These are phyloP conservation scores for Melaleuca alternifolia DNA, from an alignment of 345 rosid genomes.

Conservation along the genomic window DNA sequence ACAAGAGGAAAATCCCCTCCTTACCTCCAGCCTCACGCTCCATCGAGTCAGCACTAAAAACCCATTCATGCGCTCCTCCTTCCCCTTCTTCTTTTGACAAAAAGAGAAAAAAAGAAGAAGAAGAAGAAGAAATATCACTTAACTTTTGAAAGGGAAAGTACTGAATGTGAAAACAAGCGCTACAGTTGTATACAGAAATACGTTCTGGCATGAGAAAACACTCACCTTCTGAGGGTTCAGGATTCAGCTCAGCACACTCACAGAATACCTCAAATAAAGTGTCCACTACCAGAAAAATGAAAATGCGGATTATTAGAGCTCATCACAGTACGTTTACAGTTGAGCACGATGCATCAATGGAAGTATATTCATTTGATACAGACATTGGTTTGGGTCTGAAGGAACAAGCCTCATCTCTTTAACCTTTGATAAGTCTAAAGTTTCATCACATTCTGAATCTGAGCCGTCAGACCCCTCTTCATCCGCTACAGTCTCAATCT, in stretches of 20 bases:
- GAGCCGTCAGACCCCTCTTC: constrained; percentile 46
- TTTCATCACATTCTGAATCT: constrained; percentile 44
- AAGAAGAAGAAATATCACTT: not conserved
- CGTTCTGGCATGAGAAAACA: not conserved
- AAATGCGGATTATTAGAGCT: not conserved
- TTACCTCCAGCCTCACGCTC: constrained; percentile 42
- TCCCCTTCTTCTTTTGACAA: constrained; percentile 25
- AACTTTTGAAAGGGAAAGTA: not conserved
- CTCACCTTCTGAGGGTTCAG: constrained; percentile 78
- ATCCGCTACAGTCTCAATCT: constrained; percentile 73
- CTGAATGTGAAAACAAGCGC: not conserved
- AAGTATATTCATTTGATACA: not conserved
- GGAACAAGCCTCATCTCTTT: constrained; percentile 93
- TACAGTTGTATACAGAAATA: not conserved
- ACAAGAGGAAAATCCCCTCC: not conserved
- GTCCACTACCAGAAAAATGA: constrained; percentile 49
- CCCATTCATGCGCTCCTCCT: constrained; percentile 48
- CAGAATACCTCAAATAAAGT: constrained; percentile 73
- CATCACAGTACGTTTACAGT: not conserved
- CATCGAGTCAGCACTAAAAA: constrained; percentile 78
- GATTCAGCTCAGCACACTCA: constrained; percentile 91
- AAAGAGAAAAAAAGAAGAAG: not conserved
- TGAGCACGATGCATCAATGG: not conserved
- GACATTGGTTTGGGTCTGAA: constrained; percentile 76
- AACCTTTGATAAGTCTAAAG: constrained; percentile 52